These are phyloP conservation scores for Hydrangea macrophylla DNA, from an alignment of 148 eudicot species.

Conservation along the genomic window DNA sequence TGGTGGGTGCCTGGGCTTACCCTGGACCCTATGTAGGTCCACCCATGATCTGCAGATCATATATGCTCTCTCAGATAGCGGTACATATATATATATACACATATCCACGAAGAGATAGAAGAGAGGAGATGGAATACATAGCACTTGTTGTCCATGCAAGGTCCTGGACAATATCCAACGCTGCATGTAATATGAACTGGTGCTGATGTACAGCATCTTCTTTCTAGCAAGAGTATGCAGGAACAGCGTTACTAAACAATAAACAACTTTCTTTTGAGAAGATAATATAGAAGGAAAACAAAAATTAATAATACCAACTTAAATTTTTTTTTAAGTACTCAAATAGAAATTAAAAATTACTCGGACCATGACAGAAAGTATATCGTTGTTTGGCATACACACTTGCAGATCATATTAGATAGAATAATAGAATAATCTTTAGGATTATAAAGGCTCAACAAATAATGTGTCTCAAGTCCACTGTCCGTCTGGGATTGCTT, in stretches of 20 bases:
- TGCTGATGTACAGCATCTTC: slow-evolving; percentile 95
- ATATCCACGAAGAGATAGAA: no score
- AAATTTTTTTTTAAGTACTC: no score
- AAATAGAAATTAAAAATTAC: no score
- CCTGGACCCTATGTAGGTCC: no score
- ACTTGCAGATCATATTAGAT: not conserved
- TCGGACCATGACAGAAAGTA: not conserved
- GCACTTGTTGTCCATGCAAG: slow-evolving; percentile 99
- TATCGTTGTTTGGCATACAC: not conserved
- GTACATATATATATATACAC: no score
- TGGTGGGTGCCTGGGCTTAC: no score
- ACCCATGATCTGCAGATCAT: no score
- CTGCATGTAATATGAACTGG: slow-evolving; percentile 91
- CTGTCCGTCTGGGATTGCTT: no score
- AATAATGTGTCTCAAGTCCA: no score
- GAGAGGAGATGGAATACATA: slow-evolving; percentile 39
- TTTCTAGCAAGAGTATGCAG: slow-evolving; percentile 43
- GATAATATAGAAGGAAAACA: not conserved
- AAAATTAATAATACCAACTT: not conserved
- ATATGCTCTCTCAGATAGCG: no score
- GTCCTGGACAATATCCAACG: slow-evolving; percentile 93
- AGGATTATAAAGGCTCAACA: no score
- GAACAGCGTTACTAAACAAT: not conserved
- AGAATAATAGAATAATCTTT: slow-evolving; percentile 5
- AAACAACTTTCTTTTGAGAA: slow-evolving; percentile 1